Evolutionary conservation across 2,329 filamentous ascomycete genomes (phyloP).

Genomic region (Fusarium sp.): DNA sequence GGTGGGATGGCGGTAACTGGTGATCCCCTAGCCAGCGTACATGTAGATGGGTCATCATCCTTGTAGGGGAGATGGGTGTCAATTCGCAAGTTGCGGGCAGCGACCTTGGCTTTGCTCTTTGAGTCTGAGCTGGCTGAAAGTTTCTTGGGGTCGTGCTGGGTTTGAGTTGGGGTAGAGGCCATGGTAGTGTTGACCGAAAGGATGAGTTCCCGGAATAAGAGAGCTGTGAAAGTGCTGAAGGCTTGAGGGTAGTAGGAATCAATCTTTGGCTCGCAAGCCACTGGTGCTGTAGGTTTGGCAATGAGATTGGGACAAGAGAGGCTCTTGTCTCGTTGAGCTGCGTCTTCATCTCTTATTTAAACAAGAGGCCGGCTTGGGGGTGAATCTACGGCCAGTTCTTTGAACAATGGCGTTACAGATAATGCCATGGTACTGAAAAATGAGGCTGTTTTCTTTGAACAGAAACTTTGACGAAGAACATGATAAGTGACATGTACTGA

Average conservation of each 20-base stretch:
- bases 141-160: not conserved
- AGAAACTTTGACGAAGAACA: not conserved
- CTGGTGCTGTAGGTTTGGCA: not conserved
- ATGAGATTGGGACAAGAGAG: not conserved
- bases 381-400: not conserved
- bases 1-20: not conserved
- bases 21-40: not conserved
- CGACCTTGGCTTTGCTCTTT: not conserved
- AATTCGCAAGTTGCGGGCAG: not conserved
- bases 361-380: not conserved
- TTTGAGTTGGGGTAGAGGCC: not conserved
- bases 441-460: not conserved
- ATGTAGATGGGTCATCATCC: not conserved
- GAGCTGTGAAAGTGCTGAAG: not conserved
- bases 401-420: conserved; percentile 15
- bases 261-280: not conserved
- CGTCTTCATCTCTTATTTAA: conserved; percentile 3
- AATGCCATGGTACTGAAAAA: not conserved
- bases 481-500: not conserved
- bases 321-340: not conserved
- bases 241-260: not conserved
- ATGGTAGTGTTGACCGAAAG: not conserved
- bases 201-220: not conserved
- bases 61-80: not conserved
- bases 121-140: not conserved